Conservation (phyloP, 352 stramenopile genomes). For the Pythium dissotocum region DNA sequence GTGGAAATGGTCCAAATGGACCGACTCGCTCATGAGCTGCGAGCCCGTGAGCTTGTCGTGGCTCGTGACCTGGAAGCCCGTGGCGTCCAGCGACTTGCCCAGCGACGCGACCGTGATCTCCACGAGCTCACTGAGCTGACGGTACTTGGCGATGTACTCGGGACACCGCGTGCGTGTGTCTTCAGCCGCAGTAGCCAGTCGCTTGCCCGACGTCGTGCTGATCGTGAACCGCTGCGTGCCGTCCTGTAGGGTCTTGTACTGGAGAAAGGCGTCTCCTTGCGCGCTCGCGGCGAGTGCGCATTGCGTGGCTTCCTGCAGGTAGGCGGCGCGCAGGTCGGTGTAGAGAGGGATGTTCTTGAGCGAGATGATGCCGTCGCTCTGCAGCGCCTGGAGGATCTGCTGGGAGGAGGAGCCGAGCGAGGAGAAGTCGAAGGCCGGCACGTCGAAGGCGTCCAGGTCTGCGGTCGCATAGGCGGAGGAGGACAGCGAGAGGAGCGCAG, state of each 20-base stretch:
- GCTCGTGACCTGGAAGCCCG: conserved; percentile 41
- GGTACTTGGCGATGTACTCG: conserved; percentile 45
- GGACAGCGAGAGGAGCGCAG: background rate
- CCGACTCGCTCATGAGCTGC: conserved; percentile 60
- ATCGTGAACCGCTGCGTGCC: conserved; percentile 75
- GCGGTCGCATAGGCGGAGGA: conserved; percentile 16
- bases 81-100: conserved; percentile 54
- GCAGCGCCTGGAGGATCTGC: conserved; percentile 52
- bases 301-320: conserved; percentile 45
- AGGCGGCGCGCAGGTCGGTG: conserved; percentile 38
- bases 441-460: conserved; percentile 40
- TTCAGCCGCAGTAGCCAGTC: conserved; percentile 28
- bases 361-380: conserved; percentile 67
- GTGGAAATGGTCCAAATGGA: conserved; percentile 82
- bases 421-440: conserved; percentile 60
- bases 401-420: conserved; percentile 37
- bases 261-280: conserved; percentile 39
- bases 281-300: conserved; percentile 46
- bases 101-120: conserved; percentile 54
- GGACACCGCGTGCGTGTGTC: conserved; percentile 37
- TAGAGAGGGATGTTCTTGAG: conserved; percentile 65
- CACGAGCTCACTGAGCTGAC: conserved; percentile 46
- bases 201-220: conserved; percentile 48
- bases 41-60: conserved; percentile 39
- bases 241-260: conserved; percentile 59